Evolutionary conservation across 345 rosid genomes (phyloP).

Genomic region (Eucalyptus marginata): DNA sequence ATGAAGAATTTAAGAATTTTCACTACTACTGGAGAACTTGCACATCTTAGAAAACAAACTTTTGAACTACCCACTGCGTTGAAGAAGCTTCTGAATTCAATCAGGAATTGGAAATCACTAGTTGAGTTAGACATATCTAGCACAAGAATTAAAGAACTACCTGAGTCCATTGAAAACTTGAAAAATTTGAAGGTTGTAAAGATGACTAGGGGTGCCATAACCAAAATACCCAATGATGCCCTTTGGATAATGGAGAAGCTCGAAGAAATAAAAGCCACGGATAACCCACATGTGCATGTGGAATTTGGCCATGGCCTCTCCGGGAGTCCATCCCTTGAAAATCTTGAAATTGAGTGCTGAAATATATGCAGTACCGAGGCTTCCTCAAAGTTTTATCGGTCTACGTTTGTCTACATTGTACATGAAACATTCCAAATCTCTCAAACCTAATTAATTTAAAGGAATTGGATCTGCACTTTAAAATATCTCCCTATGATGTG

Average conservation of each 20-base stretch:
- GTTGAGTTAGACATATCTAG: neutral
- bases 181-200: neutral
- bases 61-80: neutral
- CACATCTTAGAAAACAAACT: neutral
- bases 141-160: neutral
- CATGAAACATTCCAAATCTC: too few relatives aligned
- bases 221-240: neutral
- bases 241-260: neutral
- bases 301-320: neutral
- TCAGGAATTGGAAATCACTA: neutral
- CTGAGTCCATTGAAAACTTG: neutral
- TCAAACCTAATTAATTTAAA: too few relatives aligned
- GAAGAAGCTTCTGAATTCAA: neutral
- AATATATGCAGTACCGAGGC: neutral
- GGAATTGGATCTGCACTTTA: too few relatives aligned
- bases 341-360: neutral
- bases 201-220: neutral
- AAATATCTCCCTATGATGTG: too few relatives aligned
- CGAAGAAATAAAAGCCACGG: neutral
- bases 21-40: neutral
- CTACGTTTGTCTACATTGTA: neutral
- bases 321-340: neutral
- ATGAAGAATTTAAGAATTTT: neutral
- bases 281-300: neutral
- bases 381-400: neutral